Conservation (phyloP, 2,329 filamentous ascomycete genomes). For the Microdochium trichocladiopsis region DNA sequence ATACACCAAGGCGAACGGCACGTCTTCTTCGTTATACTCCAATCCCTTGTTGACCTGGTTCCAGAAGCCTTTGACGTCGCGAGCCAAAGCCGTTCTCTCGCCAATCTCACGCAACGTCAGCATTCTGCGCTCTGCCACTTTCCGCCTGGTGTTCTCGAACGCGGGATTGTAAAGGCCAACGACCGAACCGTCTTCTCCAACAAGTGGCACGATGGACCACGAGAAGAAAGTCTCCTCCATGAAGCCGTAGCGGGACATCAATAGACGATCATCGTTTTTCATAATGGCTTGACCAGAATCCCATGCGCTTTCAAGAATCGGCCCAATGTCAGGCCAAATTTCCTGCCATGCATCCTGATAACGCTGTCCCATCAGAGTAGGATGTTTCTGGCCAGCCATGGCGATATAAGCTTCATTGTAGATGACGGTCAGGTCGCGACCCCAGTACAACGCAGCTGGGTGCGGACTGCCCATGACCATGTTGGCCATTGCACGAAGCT, state of each 20-base stretch:
- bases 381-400: slow-evolving; percentile 72
- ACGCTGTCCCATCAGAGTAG: slow-evolving; percentile 63
- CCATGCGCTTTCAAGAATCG: slow-evolving; percentile 60
- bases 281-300: slow-evolving; percentile 70
- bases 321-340: slow-evolving; percentile 65
- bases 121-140: slow-evolving; percentile 75
- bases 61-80: slow-evolving; percentile 70
- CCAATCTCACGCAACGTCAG: slow-evolving; percentile 71
- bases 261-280: slow-evolving; percentile 76
- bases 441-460: slow-evolving; percentile 75
- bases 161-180: slow-evolving; percentile 73
- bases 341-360: slow-evolving; percentile 66
- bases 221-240: slow-evolving; percentile 78
- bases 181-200: slow-evolving; percentile 67
- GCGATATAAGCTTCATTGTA: slow-evolving; percentile 68
- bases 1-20: slow-evolving; percentile 72
- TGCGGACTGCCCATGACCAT: slow-evolving; percentile 74
- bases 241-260: slow-evolving; percentile 61
- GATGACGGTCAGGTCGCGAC: slow-evolving; percentile 58
- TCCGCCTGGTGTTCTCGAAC: slow-evolving; percentile 74
- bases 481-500: slow-evolving; percentile 73
- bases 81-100: slow-evolving; percentile 65
- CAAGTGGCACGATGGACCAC: slow-evolving; percentile 73
- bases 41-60: slow-evolving; percentile 60
- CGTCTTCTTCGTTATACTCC: slow-evolving; percentile 67